These are phyloP conservation scores for Eucalyptus coolabah DNA, from an alignment of 345 rosid species.

Conservation along the genomic window DNA sequence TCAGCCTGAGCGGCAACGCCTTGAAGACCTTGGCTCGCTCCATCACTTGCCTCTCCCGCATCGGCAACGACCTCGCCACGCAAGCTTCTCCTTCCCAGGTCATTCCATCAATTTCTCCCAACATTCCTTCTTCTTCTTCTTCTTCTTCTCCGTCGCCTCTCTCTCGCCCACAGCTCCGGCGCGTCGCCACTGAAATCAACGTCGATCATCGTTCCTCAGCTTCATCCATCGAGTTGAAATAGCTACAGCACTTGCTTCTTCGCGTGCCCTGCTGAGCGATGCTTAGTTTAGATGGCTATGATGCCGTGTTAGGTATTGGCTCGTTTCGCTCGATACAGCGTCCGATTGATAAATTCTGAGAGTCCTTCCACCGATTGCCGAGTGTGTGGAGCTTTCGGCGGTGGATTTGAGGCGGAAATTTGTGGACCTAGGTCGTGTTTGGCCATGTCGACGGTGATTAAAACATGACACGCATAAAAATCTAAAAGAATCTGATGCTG, in stretches of 20 bases:
- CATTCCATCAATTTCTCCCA: neutral
- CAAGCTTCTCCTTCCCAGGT: too few relatives aligned
- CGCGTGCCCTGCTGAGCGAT: neutral
- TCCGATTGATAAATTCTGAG: neutral
- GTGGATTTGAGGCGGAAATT: neutral
- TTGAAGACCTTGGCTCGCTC: too few relatives aligned
- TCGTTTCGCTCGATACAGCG: accelerated
- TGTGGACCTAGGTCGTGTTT: neutral
- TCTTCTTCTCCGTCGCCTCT: too few relatives aligned
- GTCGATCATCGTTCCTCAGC: neutral
- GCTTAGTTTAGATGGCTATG: neutral
- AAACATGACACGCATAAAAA: neutral
- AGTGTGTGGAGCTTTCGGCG: neutral
- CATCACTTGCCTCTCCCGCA: too few relatives aligned
- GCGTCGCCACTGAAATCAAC: neutral
- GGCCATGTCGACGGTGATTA: neutral
- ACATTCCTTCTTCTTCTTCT: neutral
- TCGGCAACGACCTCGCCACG: too few relatives aligned
- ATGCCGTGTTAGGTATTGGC: neutral
- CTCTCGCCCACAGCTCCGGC: neutral
- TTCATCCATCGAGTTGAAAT: neutral
- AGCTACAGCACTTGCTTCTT: neutral
- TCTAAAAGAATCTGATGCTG: neutral
- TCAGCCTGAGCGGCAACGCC: too few relatives aligned
- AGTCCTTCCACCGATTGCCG: too few relatives aligned